These are phyloP conservation scores for Tulasnella sp. DNA, from an alignment of 768 basidiomycete genomes.

Conservation along the genomic window DNA sequence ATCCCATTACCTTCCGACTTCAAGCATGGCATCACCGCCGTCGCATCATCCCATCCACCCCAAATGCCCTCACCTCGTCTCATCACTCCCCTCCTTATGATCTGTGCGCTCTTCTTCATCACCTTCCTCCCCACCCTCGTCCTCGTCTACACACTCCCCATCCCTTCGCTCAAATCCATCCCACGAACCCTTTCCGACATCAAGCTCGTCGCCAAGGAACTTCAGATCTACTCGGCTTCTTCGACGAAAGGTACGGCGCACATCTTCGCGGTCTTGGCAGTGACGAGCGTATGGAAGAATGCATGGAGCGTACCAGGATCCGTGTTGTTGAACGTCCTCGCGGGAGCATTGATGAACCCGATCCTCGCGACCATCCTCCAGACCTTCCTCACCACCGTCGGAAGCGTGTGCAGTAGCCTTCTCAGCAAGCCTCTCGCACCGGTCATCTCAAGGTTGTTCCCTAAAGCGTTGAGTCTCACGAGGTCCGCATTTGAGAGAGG, in stretches of 20 bases:
- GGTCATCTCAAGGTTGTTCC: constrained; percentile 68
- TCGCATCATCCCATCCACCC: not conserved
- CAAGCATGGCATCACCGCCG: not conserved
- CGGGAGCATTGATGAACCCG: constrained; percentile 29
- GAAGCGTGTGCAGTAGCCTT: constrained; percentile 69
- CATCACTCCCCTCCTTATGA: constrained; percentile 9
- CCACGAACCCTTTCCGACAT: constrained; percentile 66
- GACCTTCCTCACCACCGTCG: constrained; percentile 75
- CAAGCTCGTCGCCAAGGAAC: constrained; percentile 59
- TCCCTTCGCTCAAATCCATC: constrained; percentile 35
- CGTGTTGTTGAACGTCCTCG: constrained; percentile 46
- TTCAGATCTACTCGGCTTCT: constrained; percentile 64
- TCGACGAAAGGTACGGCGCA: constrained; percentile 53
- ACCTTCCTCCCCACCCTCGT: constrained; percentile 13
- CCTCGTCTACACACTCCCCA: constrained; percentile 14
- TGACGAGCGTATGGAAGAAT: constrained; percentile 89
- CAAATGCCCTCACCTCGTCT: not conserved
- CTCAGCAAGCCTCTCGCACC: constrained; percentile 79
- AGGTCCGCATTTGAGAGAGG: constrained; percentile 61
- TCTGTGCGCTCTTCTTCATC: constrained; percentile 17
- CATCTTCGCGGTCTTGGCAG: constrained; percentile 69
- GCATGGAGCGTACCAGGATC: constrained; percentile 96
- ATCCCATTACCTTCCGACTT: constrained; percentile 23
- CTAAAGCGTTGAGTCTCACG: constrained; percentile 74
- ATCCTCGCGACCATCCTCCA: constrained; percentile 69